Conservation (phyloP, 345 rosid species). For the Brassica cretica region DNA sequence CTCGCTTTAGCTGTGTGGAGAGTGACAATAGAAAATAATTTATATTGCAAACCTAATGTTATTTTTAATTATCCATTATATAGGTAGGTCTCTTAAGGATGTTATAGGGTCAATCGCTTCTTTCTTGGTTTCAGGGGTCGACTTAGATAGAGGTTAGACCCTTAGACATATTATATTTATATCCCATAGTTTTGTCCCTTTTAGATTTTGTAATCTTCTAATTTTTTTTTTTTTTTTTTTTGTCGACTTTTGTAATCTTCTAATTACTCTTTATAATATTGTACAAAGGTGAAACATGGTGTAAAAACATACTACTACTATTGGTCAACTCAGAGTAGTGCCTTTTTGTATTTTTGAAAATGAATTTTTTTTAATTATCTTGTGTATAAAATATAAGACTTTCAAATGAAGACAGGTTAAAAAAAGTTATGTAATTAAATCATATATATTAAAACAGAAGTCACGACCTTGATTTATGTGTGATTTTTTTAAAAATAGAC, state of each 20-base stretch:
- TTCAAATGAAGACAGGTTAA: neutral
- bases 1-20: constrained; percentile 34
- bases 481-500: no score
- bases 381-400: neutral
- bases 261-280: neutral
- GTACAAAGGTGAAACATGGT: neutral
- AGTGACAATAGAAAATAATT: constrained; percentile 29
- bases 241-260: no score
- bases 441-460: no score
- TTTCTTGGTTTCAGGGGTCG: constrained; percentile 39
- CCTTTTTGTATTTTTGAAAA: neutral
- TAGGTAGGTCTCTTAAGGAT: constrained; percentile 35
- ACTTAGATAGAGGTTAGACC: constrained; percentile 2
- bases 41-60: constrained; percentile 8
- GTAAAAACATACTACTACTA: neutral
- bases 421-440: no score
- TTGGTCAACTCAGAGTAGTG: neutral
- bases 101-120: constrained; percentile 39
- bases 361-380: neutral
- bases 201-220: neutral
- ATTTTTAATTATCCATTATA: neutral
- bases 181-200: constrained; percentile 25
- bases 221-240: neutral
- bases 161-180: neutral
- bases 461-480: no score